These are phyloP conservation scores for Penicillium pancosmium DNA, from an alignment of 495 filamentous ascomycete species.

Conservation along the genomic window DNA sequence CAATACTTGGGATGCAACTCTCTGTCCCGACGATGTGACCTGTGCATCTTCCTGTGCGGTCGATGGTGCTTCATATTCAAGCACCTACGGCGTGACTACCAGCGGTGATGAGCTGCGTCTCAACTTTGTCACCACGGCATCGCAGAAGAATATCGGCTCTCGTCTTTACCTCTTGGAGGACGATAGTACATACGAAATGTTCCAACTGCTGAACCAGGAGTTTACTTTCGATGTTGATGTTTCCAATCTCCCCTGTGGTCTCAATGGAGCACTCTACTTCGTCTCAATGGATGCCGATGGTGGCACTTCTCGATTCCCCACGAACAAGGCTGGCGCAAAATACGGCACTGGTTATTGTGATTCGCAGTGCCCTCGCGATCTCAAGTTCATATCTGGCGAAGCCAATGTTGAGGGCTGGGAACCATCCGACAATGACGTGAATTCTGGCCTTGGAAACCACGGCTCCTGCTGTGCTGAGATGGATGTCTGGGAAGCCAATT, in stretches of 20 bases:
- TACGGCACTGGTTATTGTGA: conserved; percentile 82
- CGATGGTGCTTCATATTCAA: conserved; percentile 61
- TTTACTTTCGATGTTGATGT: conserved; percentile 71
- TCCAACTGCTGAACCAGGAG: conserved; percentile 63
- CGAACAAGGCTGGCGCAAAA: conserved; percentile 68
- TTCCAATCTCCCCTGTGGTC: conserved; percentile 65
- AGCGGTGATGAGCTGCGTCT: conserved; percentile 56
- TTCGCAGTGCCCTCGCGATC: conserved; percentile 66
- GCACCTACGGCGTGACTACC: conserved; percentile 59
- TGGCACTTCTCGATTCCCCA: conserved; percentile 50
- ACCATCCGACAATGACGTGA: conserved; percentile 58
- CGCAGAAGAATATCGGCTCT: conserved; percentile 54
- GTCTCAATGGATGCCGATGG: conserved; percentile 66
- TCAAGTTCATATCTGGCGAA: conserved; percentile 72
- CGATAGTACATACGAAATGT: conserved; percentile 59
- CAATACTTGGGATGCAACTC: conserved; percentile 54
- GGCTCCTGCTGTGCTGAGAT: conserved; percentile 75
- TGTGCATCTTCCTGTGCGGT: conserved; percentile 63
- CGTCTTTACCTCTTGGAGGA: conserved; percentile 63
- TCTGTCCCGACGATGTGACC: conserved; percentile 55
- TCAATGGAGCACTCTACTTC: conserved; percentile 74
- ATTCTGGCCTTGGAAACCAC: conserved; percentile 60
- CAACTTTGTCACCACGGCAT: conserved; percentile 52
- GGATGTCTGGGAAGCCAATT: conserved; percentile 75
- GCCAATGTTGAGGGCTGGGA: conserved; percentile 63